Conservation (phyloP, 1,284 basidiomycete species). For the Waitea zeae region DNA sequence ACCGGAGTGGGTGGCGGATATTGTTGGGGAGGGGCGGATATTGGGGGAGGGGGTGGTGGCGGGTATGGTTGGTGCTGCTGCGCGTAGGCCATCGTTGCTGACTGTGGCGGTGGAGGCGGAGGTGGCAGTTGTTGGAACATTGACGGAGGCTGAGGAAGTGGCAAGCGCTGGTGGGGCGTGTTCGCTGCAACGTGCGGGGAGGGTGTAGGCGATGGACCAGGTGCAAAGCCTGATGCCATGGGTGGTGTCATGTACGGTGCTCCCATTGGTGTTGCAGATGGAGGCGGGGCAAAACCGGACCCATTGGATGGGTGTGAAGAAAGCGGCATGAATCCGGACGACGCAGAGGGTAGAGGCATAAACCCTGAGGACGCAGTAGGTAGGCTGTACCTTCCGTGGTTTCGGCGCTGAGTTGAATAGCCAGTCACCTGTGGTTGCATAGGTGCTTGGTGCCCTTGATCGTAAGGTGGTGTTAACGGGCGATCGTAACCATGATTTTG, state of each 20-base stretch:
- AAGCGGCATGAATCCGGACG: too few relatives aligned
- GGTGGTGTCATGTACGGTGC: too few relatives aligned
- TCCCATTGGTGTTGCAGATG: too few relatives aligned
- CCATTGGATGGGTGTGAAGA: too few relatives aligned
- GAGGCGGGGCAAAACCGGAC: too few relatives aligned
- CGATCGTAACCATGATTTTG: too few relatives aligned
- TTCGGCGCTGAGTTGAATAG: too few relatives aligned
- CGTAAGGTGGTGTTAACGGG: too few relatives aligned
- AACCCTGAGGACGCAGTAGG: slow-evolving; percentile 56
- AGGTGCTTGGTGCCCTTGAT: too few relatives aligned
- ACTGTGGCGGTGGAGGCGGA: slow-evolving; percentile 10
- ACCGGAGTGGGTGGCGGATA: slow-evolving; percentile 4
- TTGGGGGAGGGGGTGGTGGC: slow-evolving; percentile 9
- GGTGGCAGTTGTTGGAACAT: slow-evolving; percentile 6
- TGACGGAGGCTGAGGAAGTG: slow-evolving; percentile 8
- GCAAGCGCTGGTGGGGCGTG: slow-evolving; percentile 21
- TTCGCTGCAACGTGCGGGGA: slow-evolving; percentile 26
- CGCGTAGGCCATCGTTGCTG: slow-evolving; percentile 10
- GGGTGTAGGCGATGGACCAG: slow-evolving; percentile 18
- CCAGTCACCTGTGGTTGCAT: too few relatives aligned
- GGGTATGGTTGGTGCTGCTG: slow-evolving; percentile 10
- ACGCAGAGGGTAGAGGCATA: slow-evolving; percentile 15
- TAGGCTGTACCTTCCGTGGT: slow-evolving; percentile 52
- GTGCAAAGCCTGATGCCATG: slow-evolving; percentile 15
- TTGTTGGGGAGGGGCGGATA: slow-evolving; percentile 9